Percentiles rank a stretch among this genome's conserved stretches.
phyloP scores from a whole-genome alignment of 2,329 filamentous ascomycete species.

The Cladosporium sp. region DNA sequence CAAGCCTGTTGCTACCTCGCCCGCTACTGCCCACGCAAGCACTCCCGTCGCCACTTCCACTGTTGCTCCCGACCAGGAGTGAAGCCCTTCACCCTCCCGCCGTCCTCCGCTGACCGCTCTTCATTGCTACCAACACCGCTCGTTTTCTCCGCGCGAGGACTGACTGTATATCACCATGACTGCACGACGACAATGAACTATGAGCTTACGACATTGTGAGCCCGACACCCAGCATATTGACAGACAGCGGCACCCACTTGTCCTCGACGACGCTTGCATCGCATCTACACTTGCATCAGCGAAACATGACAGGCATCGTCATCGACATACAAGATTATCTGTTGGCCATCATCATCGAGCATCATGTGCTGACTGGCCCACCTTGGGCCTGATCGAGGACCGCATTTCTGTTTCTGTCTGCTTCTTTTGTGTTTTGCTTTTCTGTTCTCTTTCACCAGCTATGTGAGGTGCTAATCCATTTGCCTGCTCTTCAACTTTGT shows the following conservation, averaged over 20 bases:
- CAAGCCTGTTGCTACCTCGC: slow-evolving; percentile 28
- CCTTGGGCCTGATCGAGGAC: slow-evolving; percentile 9
- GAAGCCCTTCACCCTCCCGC: slow-evolving; percentile 13
- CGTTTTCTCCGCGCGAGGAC: slow-evolving; percentile 15
- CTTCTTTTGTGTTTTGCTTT: background rate
- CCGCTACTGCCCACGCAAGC: slow-evolving; percentile 25
- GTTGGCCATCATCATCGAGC: slow-evolving; percentile 15
- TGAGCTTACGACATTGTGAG: slow-evolving; percentile 17
- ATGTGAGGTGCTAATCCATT: slow-evolving; percentile 2
- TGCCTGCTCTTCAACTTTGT: background rate
- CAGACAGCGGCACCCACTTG: slow-evolving; percentile 19
- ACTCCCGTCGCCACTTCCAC: slow-evolving; percentile 30
- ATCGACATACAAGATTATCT: background rate
- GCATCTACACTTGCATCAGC: slow-evolving; percentile 16
- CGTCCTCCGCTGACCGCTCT: slow-evolving; percentile 4
- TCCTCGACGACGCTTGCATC: slow-evolving; percentile 16
- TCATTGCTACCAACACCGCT: slow-evolving; percentile 12
- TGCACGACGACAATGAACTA: slow-evolving; percentile 18
- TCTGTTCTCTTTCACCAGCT: background rate
- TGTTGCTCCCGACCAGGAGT: slow-evolving; percentile 29
- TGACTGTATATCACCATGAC: slow-evolving; percentile 19
- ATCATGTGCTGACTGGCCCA: slow-evolving; percentile 17
- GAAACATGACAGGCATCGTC: slow-evolving; percentile 13
- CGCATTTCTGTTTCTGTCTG: background rate
- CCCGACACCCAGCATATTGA: slow-evolving; percentile 12